A percentile compares a stretch with the other conserved stretches of the same genome.
These are phyloP conservation scores for Leptosphaerulina australis DNA, from an alignment of 2,329 filamentous ascomycete species.

Conservation along the genomic window DNA sequence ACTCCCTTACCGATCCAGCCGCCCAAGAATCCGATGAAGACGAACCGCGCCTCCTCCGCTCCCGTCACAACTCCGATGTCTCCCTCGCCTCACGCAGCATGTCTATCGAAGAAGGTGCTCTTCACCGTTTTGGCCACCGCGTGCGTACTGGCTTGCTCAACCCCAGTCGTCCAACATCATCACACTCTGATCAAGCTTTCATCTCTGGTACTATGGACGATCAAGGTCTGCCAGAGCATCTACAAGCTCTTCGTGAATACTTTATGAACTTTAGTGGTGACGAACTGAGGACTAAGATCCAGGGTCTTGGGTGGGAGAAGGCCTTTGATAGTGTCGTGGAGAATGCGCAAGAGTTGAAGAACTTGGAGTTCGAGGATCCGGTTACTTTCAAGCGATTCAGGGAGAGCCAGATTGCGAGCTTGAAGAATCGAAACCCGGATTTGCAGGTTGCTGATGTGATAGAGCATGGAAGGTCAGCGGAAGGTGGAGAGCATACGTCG, in stretches of 20 bases:
- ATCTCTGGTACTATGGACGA: conserved; percentile 45
- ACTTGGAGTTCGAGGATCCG: conserved; percentile 56
- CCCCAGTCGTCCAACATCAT: conserved; percentile 34
- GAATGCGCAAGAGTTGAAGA: conserved; percentile 70
- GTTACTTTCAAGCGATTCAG: conserved; percentile 41
- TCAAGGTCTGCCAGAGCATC: conserved; percentile 46
- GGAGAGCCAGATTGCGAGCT: conserved; percentile 47
- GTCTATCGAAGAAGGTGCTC: conserved; percentile 70
- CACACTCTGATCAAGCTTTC: conserved; percentile 26
- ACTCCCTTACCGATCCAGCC: conserved; percentile 34
- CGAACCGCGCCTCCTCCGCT: conserved; percentile 54
- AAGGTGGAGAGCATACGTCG: background rate
- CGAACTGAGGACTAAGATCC: conserved; percentile 60
- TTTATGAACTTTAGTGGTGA: conserved; percentile 68
- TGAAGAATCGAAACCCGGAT: conserved; percentile 44
- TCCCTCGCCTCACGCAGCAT: conserved; percentile 69
- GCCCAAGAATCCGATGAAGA: conserved; percentile 51
- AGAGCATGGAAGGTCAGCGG: background rate
- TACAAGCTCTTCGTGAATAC: conserved; percentile 65
- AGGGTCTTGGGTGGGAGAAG: conserved; percentile 60
- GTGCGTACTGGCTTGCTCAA: conserved; percentile 67
- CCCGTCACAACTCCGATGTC: conserved; percentile 69
- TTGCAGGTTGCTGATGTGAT: conserved; percentile 11
- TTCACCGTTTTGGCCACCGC: conserved; percentile 71
- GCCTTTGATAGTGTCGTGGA: conserved; percentile 67